Base-by-base conservation (phyloP, 352 stramenopile species). In the Pythium apleroticum region DNA sequence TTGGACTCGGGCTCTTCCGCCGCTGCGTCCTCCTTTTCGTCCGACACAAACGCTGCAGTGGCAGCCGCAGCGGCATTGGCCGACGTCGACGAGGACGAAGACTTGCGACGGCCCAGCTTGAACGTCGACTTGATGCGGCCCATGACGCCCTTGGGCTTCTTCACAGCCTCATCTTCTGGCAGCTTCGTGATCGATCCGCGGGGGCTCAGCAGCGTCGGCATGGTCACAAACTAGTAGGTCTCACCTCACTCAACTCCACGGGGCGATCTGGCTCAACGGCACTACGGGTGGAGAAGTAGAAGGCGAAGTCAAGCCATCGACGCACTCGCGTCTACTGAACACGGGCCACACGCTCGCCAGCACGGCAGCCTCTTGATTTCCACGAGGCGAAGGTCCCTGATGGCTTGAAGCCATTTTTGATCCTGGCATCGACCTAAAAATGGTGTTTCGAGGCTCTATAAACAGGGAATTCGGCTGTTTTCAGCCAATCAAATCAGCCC, bases 121-220 rank as follows among this genome's bases (percentile, higher is more conserved):
- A 92, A 69, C 25, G 78, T 89, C 48, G 77, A 90, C 67, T 88
- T 90, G 73, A 92, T 77, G n/a, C 71, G 67, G 14, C 79, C 78
- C 67, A 92, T 80, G 25, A 90, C 60, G 22, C 81, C 73, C 60
- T 87, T 86, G 66, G 84, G 84, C 65, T 77, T 82, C 70, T 83
- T 84, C 20, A 61, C 66, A 39, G 53, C 28, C 2, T 67, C 63
- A n/a, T 76, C 68, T 6, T 48, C 54, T 19, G 33, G 35, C 11
- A 50, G n/a, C 6, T 57, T 64, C 19, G 39, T 43, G 24, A 33
- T 39, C n/a, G 65, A 49, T 8, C 46, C 55, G 22, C 70, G 70
- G 25, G 72, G 68, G 52, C 67, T 87, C 69, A 78, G 52, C 33
- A 85, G 48, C 30, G 54, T 57, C 22, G 74, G 59, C 64, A 80